These are phyloP conservation scores for Neoboletus brunneissimus DNA, from an alignment of 768 basidiomycete genomes.

Conservation along the genomic window DNA sequence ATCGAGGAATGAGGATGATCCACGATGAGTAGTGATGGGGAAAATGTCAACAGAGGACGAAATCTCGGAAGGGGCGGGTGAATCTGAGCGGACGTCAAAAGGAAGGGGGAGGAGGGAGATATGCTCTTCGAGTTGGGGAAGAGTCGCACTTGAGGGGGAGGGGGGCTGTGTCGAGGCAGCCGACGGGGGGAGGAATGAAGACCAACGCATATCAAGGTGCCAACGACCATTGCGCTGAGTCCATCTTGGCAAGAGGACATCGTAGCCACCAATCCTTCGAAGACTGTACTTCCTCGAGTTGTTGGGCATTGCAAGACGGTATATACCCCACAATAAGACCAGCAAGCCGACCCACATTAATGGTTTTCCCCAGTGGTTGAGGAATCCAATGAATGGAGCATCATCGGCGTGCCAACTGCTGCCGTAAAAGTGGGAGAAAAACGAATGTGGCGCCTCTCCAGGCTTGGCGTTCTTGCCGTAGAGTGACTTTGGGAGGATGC, in stretches of 20 bases:
- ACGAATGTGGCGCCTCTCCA: constrained; percentile 82
- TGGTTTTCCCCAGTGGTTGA: constrained; percentile 82
- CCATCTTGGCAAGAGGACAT: constrained; percentile 74
- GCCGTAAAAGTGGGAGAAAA: constrained; percentile 97
- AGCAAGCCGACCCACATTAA: constrained; percentile 83
- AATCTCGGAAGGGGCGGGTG: constrained; percentile 52
- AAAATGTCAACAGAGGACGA: constrained; percentile 44
- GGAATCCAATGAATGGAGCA: constrained; percentile 94
- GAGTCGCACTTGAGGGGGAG: constrained; percentile 47
- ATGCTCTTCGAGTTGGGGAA: constrained; percentile 48
- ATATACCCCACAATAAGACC: constrained; percentile 66
- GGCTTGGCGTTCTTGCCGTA: constrained; percentile 94
- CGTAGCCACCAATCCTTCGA: constrained; percentile 67
- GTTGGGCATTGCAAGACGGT: constrained; percentile 53
- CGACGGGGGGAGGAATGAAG: constrained; percentile 46
- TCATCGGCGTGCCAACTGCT: constrained; percentile 99
- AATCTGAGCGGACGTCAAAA: constrained; percentile 54
- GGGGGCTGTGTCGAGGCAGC: constrained; percentile 39
- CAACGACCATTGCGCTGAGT: constrained; percentile 68
- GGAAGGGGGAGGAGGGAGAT: constrained; percentile 61
- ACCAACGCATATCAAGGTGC: constrained; percentile 65
- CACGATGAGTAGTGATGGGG: constrained; percentile 38
- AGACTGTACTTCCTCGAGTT: constrained; percentile 60
- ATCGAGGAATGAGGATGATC: constrained; percentile 44
- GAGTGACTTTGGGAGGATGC: constrained; percentile 92